Evolutionary conservation across 306 rosid species (phyloP), one percentile per base, ranked within the genome.

Genomic region (Ormosia semicastrata): DNA sequence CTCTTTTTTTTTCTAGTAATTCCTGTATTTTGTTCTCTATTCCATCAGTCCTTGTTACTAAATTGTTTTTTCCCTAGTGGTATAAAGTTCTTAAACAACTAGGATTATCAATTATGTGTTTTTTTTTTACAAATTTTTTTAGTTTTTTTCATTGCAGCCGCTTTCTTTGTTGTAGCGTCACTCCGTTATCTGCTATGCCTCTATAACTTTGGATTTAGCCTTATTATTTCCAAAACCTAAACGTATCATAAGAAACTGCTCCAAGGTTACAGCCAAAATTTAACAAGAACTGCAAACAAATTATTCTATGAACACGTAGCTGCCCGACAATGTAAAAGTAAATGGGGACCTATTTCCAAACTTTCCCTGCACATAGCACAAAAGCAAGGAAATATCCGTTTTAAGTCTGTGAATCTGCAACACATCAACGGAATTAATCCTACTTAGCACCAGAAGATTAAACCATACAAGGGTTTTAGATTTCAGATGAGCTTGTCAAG

Each of bases 401-500:
- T 39, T 7, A 64, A 46, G 75, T 12, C 17, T 3, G 59, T 36
- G 47, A 72, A 64, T 40, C 68, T 64, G 74, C 49, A 81, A 72
- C 18, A 54, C 9, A 40, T 40, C 67, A 78, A 14, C 12, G 11
- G 18, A 67, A 66, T 9, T 54, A 66, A 78, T 78, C 75, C 56
- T 66, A 52, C 36, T 66, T 44, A 37, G 74, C 54, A 53, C 37
- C 34, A 6, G 54, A 30, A 40, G 43, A 11, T 73, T 73, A 9
- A 65, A 46, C 37, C 56, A 9, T 49, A 32, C 8, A 4, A 41
- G 33, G 58, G 32, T 7, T 75, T 64, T 49, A 47, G 62, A 46
- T 76, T 74, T 76, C 81, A 76, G 46, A 76, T 62, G 62, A 8
- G 34, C 43, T 62, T 17, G 63, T 12, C 18, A 76, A 63, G 81